Base-by-base conservation (phyloP, 2,329 filamentous ascomycete species). In the Pseudopithomyces chartarum region DNA sequence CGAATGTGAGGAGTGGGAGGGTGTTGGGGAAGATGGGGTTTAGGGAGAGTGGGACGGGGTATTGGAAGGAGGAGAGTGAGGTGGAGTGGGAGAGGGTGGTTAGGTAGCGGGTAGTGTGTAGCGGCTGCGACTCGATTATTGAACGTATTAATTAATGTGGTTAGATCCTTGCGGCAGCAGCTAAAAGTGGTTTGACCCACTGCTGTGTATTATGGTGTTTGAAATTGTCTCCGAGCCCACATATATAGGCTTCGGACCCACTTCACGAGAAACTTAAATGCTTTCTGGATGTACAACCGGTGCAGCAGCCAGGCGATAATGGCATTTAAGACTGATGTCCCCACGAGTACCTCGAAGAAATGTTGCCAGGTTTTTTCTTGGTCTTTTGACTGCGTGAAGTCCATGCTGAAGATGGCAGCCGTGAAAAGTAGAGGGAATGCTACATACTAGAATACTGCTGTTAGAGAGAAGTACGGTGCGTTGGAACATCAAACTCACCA, bases 21-120 rank as follows among this genome's bases (percentile, higher is more conserved):
- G 68, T 72, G 3, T 23, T 71, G 51, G 49, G 56, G 48, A 71
- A 69, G 44, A 65, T 66, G 59, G 66, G 67, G 6, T 72, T 70
- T 43, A 54, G 34, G 22, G 48, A 61, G 43, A 61, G 48, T 19
- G 46, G 56, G 5, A 60, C 56, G 6, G 10, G 38, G 1, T 65
- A 64, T 54, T 65, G 63, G 63, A 60, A 64, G 17, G 56, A 62
- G 33, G 51, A 46, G 8, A 56, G 57, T 48, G 59, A 64, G 26
- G 38, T 47, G 19, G 61, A 64, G 33, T 64, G 62, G 63, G 60
- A 63, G 38, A 61, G 45, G 43, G n/a, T 19, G 17, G 38, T 40
- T 40, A 13, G n/a, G 10, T 10, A n/a, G 10, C 2, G 19, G 8
- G n/a, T 17, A 6, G 15, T 17, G n/a, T 19, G n/a, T 3, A 40